Conservation (phyloP, 192 early-diverging fungal genomes). For the Allomyces arbusculus region DNA sequence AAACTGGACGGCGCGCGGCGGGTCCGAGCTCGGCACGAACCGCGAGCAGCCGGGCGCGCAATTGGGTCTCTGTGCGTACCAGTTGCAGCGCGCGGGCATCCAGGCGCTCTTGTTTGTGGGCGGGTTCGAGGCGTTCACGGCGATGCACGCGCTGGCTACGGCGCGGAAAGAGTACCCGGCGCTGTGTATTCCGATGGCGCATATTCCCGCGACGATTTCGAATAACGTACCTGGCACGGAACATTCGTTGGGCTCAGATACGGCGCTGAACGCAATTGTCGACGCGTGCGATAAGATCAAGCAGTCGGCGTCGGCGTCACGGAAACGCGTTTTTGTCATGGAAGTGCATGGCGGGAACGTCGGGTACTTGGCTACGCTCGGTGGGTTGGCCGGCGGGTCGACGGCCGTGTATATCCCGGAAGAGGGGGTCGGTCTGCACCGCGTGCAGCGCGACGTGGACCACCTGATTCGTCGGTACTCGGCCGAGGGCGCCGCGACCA, state of each 20-base stretch:
- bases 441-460: slow-evolving; percentile 63
- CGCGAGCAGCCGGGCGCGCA: slow-evolving; percentile 69
- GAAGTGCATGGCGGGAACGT: slow-evolving; percentile 92
- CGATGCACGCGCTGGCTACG: slow-evolving; percentile 46
- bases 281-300: slow-evolving; percentile 76
- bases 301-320: slow-evolving; percentile 71
- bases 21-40: slow-evolving; percentile 85
- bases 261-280: slow-evolving; percentile 84
- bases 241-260: slow-evolving; percentile 79
- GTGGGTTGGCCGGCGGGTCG: slow-evolving; percentile 68
- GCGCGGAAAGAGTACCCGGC: slow-evolving; percentile 66
- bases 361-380: slow-evolving; percentile 77
- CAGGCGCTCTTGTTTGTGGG: slow-evolving; percentile 84
- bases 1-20: slow-evolving; percentile 80
- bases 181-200: slow-evolving; percentile 80
- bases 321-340: slow-evolving; percentile 85
- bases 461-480: slow-evolving; percentile 60
- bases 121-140: slow-evolving; percentile 85
- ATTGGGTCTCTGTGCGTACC: slow-evolving; percentile 73
- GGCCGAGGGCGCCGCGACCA: slow-evolving; percentile 44
- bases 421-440: slow-evolving; percentile 55
- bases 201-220: slow-evolving; percentile 83
- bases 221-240: slow-evolving; percentile 98
- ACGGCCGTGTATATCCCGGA: slow-evolving; percentile 88
- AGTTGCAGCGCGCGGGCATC: slow-evolving; percentile 76